Percentiles rank a stretch among this genome's conserved stretches.
These are phyloP conservation scores for Eucalyptus melliodora DNA, from an alignment of 345 rosid species.

Conservation along the genomic window DNA sequence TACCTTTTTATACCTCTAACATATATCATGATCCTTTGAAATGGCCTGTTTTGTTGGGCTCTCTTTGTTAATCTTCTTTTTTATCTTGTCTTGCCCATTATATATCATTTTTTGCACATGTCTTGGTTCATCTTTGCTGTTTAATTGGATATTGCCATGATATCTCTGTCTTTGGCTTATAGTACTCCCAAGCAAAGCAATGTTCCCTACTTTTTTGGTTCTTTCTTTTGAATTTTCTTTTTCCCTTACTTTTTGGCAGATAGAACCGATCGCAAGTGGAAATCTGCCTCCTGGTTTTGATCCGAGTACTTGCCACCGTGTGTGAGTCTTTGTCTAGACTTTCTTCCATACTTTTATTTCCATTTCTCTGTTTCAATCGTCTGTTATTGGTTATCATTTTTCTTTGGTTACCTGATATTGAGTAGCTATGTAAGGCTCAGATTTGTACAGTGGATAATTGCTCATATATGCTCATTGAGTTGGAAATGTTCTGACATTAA, in stretches of 20 bases:
- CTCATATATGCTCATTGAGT: background rate
- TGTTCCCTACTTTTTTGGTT: background rate
- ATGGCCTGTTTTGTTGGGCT: background rate
- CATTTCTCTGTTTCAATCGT: background rate
- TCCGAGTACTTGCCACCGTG: constrained; percentile 98
- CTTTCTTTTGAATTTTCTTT: constrained; percentile 5
- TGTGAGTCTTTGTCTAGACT: constrained; percentile 36
- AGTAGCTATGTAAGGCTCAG: background rate
- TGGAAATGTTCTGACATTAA: background rate
- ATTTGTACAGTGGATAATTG: background rate
- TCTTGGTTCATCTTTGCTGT: background rate
- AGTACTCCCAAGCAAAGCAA: background rate
- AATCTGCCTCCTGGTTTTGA: constrained; percentile 99
- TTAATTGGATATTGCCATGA: background rate
- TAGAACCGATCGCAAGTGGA: constrained; percentile 93
- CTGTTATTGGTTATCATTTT: background rate
- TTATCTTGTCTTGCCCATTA: background rate
- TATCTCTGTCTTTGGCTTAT: background rate
- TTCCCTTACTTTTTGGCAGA: constrained; percentile 35
- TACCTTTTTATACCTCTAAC: no score
- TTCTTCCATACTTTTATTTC: background rate
- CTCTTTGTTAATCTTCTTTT: background rate
- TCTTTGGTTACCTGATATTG: background rate
- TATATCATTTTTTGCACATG: background rate
- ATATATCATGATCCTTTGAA: background rate